Conservation (phyloP, 1,284 basidiomycete species). For the Coniferiporia weirii region DNA sequence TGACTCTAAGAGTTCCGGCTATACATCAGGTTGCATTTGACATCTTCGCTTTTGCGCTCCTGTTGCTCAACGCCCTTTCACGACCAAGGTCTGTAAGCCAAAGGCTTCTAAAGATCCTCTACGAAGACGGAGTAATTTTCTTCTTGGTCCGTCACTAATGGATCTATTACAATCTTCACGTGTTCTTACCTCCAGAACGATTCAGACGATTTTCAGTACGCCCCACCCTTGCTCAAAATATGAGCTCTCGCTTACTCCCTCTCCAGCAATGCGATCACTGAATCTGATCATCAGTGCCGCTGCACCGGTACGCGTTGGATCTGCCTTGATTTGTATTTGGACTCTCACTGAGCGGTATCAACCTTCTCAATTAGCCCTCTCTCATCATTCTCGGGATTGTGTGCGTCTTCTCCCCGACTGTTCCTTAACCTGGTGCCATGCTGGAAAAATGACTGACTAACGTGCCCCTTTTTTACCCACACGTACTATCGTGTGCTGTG, state of each 20-base stretch:
- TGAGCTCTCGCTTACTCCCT: neutral
- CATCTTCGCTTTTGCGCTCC: constrained; percentile 6
- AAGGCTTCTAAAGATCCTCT: constrained; percentile 7
- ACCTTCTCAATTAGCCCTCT: constrained; percentile 1
- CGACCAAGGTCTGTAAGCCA: neutral
- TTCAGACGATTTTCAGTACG: constrained; percentile 10
- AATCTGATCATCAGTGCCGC: constrained; percentile 13
- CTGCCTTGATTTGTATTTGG: neutral
- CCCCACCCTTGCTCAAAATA: neutral
- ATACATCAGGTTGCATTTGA: constrained; percentile 8
- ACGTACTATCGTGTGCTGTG: neutral
- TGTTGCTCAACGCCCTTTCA: constrained; percentile 14
- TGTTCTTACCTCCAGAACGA: neutral
- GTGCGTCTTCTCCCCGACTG: neutral
- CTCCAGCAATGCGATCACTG: constrained; percentile 6
- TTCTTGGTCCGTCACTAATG: constrained; percentile 5
- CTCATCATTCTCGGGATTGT: constrained; percentile 12
- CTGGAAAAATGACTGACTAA: too few species aligned
- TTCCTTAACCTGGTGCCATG: too few species aligned
- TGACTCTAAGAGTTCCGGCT: neutral
- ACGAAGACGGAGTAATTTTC: constrained; percentile 12
- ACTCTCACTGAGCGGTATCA: neutral
- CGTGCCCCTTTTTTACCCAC: neutral
- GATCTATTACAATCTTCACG: neutral
- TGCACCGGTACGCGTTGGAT: constrained; percentile 6